These are phyloP conservation scores for Phytophthora capsici DNA, from an alignment of 352 stramenopile genomes.

Conservation along the genomic window DNA sequence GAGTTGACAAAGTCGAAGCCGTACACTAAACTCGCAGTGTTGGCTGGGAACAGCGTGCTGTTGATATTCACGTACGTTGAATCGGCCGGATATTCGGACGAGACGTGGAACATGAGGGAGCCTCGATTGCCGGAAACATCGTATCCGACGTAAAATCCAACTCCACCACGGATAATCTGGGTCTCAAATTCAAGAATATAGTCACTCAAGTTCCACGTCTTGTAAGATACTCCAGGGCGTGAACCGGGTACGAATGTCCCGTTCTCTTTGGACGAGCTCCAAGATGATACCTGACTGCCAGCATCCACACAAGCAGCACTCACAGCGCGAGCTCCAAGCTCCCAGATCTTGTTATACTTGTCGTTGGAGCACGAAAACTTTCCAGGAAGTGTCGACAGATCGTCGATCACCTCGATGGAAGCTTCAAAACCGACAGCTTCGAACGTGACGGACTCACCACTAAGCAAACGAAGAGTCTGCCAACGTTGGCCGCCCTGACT, in stretches of 20 bases:
- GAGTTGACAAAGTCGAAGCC: slow-evolving; percentile 41
- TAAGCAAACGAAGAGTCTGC: slow-evolving; percentile 35
- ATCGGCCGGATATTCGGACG: slow-evolving; percentile 37
- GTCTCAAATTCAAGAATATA: slow-evolving; percentile 37
- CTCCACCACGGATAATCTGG: slow-evolving; percentile 33
- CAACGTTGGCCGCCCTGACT: slow-evolving; percentile 34
- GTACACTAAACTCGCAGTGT: slow-evolving; percentile 32
- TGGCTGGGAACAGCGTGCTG: slow-evolving; percentile 39
- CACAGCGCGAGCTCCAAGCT: slow-evolving; percentile 30
- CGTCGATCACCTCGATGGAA: slow-evolving; percentile 34
- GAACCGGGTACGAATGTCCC: slow-evolving; percentile 36
- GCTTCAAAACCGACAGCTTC: slow-evolving; percentile 32
- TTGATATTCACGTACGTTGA: slow-evolving; percentile 38
- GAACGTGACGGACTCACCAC: slow-evolving; percentile 34
- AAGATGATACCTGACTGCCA: slow-evolving; percentile 33
- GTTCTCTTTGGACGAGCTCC: slow-evolving; percentile 34
- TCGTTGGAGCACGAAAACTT: slow-evolving; percentile 39
- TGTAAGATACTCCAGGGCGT: slow-evolving; percentile 36
- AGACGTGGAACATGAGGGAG: slow-evolving; percentile 39
- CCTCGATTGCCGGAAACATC: slow-evolving; percentile 37
- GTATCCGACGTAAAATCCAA: slow-evolving; percentile 30
- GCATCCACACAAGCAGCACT: slow-evolving; percentile 37
- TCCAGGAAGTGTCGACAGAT: slow-evolving; percentile 26
- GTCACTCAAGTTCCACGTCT: slow-evolving; percentile 39
- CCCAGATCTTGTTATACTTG: slow-evolving; percentile 45